A percentile compares a stretch with the other conserved stretches of the same genome.
Evolutionary conservation across 495 filamentous ascomycete genomes (phyloP).

Genomic region (Lophiostoma macrostomum): DNA sequence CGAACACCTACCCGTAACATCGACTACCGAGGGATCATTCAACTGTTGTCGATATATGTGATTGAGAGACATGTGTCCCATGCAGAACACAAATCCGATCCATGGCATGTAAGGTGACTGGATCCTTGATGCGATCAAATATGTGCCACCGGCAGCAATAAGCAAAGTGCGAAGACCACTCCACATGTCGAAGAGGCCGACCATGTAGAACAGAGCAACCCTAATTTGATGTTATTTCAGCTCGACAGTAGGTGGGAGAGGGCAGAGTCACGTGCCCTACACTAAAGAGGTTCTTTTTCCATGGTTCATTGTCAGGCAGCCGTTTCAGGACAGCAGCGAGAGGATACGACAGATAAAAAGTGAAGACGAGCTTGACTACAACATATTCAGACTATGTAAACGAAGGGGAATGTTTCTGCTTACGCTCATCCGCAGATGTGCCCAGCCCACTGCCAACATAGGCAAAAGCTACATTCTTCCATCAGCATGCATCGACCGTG

Average conservation of each 20-base stretch:
- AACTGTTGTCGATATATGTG: slow-evolving; percentile 78
- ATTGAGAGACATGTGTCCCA: slow-evolving; percentile 91
- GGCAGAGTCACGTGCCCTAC: slow-evolving; percentile 55
- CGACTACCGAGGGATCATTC: slow-evolving; percentile 61
- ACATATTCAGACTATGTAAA: slow-evolving; percentile 23
- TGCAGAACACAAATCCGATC: slow-evolving; percentile 89
- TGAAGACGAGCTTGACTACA: slow-evolving; percentile 87
- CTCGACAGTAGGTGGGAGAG: neutral
- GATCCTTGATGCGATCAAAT: slow-evolving; percentile 78
- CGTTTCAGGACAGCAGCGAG: slow-evolving; percentile 86
- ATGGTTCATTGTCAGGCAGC: slow-evolving; percentile 79
- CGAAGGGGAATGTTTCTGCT: slow-evolving; percentile 29
- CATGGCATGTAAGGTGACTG: slow-evolving; percentile 97
- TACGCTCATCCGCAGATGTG: slow-evolving; percentile 84
- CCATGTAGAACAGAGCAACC: slow-evolving; percentile 81
- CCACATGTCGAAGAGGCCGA: slow-evolving; percentile 97
- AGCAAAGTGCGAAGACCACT: slow-evolving; percentile 74
- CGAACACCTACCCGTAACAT: slow-evolving; percentile 60
- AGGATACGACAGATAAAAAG: slow-evolving; percentile 90
- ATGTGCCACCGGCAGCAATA: slow-evolving; percentile 73
- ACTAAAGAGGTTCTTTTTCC: slow-evolving; percentile 86
- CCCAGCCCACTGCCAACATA: slow-evolving; percentile 64
- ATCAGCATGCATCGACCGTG: slow-evolving; percentile 2
- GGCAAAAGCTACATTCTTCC: slow-evolving; percentile 62
- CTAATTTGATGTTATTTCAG: slow-evolving; percentile 36